Conservation (phyloP, 257 asterid genomes). For the Solanum paucissectum region DNA sequence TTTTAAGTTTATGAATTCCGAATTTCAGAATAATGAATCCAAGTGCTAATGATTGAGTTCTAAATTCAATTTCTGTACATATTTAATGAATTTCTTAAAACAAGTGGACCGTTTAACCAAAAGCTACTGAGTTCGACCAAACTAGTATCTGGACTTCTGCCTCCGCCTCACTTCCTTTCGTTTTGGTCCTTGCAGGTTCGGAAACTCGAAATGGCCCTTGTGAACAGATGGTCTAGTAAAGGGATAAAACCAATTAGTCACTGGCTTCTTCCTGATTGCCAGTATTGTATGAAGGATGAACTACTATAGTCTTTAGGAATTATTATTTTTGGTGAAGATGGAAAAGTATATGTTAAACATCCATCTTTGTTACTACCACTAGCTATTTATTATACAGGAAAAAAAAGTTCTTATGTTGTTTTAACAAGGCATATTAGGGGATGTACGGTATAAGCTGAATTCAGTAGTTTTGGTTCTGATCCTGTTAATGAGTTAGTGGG, state of each 20-base stretch:
- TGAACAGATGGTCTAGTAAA: slow-evolving; percentile 43
- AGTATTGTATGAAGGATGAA: slow-evolving; percentile 47
- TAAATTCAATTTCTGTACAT: not conserved
- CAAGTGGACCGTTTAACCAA: not conserved
- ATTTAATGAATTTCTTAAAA: not conserved
- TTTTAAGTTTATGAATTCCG: not conserved
- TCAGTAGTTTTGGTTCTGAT: not conserved
- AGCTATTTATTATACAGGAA: not conserved
- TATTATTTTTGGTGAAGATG: not conserved
- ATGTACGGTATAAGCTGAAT: not conserved
- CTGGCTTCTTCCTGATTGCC: slow-evolving; percentile 37
- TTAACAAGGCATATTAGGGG: not conserved
- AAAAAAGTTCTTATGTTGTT: not conserved
- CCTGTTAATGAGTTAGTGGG: not conserved
- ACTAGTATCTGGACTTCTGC: not conserved
- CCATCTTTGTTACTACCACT: not conserved
- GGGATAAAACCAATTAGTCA: slow-evolving; percentile 49
- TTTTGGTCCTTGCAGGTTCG: slow-evolving; percentile 49
- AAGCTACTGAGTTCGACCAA: not conserved
- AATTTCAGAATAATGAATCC: not conserved
- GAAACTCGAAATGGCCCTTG: slow-evolving; percentile 54
- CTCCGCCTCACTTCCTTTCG: not conserved
- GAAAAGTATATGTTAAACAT: not conserved
- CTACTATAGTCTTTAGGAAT: not conserved
- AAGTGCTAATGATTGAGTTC: not conserved